Evolutionary conservation across 1,284 basidiomycete species (phyloP).

Genomic region (Mycena citricolor): DNA sequence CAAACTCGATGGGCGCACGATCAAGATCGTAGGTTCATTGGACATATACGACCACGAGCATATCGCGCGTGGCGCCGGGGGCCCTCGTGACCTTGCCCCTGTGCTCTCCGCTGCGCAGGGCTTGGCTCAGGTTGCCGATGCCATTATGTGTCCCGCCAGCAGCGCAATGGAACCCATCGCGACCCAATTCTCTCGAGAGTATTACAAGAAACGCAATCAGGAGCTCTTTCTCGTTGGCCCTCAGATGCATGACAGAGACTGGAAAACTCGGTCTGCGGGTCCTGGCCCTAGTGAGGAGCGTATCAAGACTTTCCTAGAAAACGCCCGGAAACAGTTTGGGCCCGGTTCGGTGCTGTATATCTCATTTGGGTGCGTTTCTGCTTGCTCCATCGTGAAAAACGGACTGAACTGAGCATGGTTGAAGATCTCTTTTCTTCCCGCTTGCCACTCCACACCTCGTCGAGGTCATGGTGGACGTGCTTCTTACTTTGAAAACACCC

Average conservation of each 20-base stretch:
- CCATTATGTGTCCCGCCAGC: not conserved
- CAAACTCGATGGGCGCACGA: not conserved
- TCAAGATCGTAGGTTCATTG: not conserved
- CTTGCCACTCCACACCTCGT: constrained; percentile 2
- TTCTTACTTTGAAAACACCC: constrained; percentile 1
- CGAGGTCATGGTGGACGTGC: constrained; percentile 8
- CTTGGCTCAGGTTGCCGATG: constrained; percentile 1
- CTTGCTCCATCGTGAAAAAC: too few species aligned
- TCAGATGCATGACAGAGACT: constrained; percentile 1
- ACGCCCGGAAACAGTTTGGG: constrained; percentile 2
- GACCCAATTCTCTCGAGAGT: not conserved
- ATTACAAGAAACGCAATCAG: constrained; percentile 4
- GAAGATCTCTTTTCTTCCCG: constrained; percentile 13
- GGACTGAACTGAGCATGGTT: too few species aligned
- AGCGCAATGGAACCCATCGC: constrained; percentile 4
- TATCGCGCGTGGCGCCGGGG: not conserved
- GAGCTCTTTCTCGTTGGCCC: constrained; percentile 11
- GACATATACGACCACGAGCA: constrained; percentile 13
- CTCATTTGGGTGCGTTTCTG: constrained; percentile 10
- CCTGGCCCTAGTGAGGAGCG: not conserved
- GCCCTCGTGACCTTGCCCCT: not conserved
- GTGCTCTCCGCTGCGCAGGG: not conserved
- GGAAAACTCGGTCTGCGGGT: not conserved
- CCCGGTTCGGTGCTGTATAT: constrained; percentile 9
- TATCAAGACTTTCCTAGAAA: constrained; percentile 6